These are phyloP conservation scores for Mycena maculata DNA, from an alignment of 768 basidiomycete species.

Conservation along the genomic window DNA sequence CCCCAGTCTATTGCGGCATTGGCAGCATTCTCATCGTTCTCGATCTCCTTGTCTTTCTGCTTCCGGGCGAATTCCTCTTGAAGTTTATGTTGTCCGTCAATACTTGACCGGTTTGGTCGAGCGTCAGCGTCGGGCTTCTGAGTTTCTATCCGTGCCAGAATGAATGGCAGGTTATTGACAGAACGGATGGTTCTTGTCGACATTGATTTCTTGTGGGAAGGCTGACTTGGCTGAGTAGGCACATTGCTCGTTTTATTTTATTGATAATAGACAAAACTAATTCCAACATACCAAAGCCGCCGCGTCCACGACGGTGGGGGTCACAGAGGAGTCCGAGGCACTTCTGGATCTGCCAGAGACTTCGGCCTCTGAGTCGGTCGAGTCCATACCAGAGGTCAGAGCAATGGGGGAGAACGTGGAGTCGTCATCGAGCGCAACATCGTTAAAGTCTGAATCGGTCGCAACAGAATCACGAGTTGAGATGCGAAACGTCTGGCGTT, in stretches of 20 bases:
- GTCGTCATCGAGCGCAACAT: slow-evolving; percentile 68
- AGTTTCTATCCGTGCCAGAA: slow-evolving; percentile 64
- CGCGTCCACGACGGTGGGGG: slow-evolving; percentile 50
- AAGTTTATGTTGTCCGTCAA: slow-evolving; percentile 76
- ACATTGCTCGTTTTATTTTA: slow-evolving; percentile 35
- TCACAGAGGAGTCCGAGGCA: slow-evolving; percentile 48
- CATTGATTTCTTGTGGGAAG: slow-evolving; percentile 69
- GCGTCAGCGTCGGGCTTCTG: slow-evolving; percentile 54
- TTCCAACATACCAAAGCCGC: slow-evolving; percentile 9
- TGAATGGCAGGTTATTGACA: slow-evolving; percentile 61
- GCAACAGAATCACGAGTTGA: slow-evolving; percentile 36
- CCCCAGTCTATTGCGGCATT: slow-evolving; percentile 78
- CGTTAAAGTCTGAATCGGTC: slow-evolving; percentile 73
- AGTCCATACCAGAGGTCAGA: slow-evolving; percentile 41
- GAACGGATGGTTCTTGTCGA: slow-evolving; percentile 72
- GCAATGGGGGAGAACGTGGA: slow-evolving; percentile 50
- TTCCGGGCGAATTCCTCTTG: slow-evolving; percentile 81
- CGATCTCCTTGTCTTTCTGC: slow-evolving; percentile 58
- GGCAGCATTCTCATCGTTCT: slow-evolving; percentile 49
- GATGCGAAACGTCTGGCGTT: slow-evolving; percentile 13
- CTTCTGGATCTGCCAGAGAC: slow-evolving; percentile 42
- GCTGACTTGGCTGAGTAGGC: slow-evolving; percentile 43
- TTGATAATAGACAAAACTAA: neutral
- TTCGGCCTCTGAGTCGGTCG: slow-evolving; percentile 10
- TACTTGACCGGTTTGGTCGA: slow-evolving; percentile 56